A percentile compares a stretch with the other conserved stretches of the same genome.
These are phyloP conservation scores for Euryodendron excelsum DNA, from an alignment of 148 eudicot species.

Conservation along the genomic window DNA sequence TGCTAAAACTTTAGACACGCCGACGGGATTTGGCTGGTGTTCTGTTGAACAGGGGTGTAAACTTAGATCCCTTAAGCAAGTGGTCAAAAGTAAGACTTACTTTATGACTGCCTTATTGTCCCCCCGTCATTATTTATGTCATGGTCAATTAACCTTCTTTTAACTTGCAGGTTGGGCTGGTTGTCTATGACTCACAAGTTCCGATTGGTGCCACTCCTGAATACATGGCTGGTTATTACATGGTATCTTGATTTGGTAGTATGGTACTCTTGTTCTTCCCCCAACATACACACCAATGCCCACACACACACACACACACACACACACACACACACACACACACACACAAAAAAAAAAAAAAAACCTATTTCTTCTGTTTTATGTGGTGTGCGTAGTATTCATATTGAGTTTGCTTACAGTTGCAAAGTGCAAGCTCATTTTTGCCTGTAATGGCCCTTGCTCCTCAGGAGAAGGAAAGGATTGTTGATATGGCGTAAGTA, in stretches of 20 bases:
- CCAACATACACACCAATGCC: background rate
- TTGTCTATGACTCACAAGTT: slow-evolving; percentile 92
- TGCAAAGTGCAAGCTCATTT: slow-evolving; percentile 88
- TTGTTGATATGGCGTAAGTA: slow-evolving; percentile 95
- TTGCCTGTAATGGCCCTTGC: slow-evolving; percentile 96
- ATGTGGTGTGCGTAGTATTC: slow-evolving; percentile 11
- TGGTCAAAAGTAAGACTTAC: slow-evolving; percentile 78
- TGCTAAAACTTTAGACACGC: slow-evolving; percentile 54
- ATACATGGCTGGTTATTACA: slow-evolving; percentile 95
- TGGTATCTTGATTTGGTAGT: slow-evolving; percentile 45
- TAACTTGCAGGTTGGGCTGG: slow-evolving; percentile 72
- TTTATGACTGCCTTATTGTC: background rate
- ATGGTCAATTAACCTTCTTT: background rate
- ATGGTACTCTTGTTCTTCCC: background rate
- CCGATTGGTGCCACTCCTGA: slow-evolving; percentile 97
- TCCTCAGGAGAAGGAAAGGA: slow-evolving; percentile 82
- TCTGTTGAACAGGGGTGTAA: slow-evolving; percentile 90
- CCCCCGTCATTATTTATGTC: background rate
- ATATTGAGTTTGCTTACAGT: slow-evolving; percentile 43
- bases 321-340: no score
- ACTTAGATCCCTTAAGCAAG: slow-evolving; percentile 84
- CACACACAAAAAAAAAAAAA: no score
- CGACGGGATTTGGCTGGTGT: slow-evolving; percentile 92
- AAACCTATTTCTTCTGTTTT: background rate
- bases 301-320: background rate